Evolutionary conservation across 306 rosid species (phyloP).

Genomic region (Begonia loranthoides): DNA sequence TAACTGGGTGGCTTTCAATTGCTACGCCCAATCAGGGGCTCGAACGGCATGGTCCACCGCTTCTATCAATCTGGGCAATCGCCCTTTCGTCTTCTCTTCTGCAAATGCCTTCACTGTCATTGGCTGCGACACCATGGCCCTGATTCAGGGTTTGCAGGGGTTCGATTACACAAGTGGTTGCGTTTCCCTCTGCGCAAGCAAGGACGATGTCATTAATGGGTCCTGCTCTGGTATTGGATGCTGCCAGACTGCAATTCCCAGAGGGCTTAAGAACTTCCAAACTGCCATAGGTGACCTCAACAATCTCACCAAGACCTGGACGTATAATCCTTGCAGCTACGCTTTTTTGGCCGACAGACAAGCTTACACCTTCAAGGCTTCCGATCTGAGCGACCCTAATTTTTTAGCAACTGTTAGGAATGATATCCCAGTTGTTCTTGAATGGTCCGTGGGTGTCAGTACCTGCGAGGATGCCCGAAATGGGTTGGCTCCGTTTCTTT

Average conservation of each 20-base stretch:
- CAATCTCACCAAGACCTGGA: background rate
- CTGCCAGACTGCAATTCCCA: conserved; percentile 8
- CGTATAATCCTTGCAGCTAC: conserved; percentile 9
- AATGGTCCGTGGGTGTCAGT: conserved; percentile 3
- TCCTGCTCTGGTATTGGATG: conserved; percentile 12
- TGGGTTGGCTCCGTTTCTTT: background rate
- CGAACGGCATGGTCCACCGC: background rate
- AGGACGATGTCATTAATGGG: background rate
- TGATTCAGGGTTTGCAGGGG: background rate
- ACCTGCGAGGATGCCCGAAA: conserved; percentile 7
- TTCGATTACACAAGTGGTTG: conserved; percentile 7
- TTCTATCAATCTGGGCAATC: conserved; percentile 4
- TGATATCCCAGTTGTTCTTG: conserved; percentile 5
- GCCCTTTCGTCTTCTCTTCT: conserved; percentile 5
- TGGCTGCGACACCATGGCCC: conserved; percentile 12
- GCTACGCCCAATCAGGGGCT: conserved; percentile 7
- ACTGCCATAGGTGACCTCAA: background rate
- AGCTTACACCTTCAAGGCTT: background rate
- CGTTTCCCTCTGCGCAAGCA: conserved; percentile 3
- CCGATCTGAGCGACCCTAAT: conserved; percentile 1
- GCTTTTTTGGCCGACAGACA: conserved; percentile 7
- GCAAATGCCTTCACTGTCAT: conserved; percentile 9
- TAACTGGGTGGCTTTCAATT: conserved; percentile 1
- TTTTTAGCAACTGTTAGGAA: background rate
- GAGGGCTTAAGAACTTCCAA: background rate